Evolutionary conservation across 495 filamentous ascomycete genomes (phyloP).

Genomic region (Elasticomyces elasticus): DNA sequence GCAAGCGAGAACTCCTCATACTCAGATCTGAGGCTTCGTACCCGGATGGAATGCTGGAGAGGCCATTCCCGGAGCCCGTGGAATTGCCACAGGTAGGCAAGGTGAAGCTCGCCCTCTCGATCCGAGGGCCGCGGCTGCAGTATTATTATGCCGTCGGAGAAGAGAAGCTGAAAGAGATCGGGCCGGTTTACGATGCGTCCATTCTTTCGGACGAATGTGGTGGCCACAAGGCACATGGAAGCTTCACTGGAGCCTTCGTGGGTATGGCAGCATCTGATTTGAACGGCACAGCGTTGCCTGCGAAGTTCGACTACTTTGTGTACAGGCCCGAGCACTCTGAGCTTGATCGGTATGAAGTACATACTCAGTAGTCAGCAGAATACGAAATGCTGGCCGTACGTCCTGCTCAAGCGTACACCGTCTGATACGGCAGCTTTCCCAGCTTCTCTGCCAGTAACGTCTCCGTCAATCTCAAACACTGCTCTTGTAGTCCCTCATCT

Average conservation of each 20-base stretch:
- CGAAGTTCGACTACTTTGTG: slow-evolving; percentile 7
- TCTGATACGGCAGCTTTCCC: slow-evolving; percentile 13
- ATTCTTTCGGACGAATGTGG: slow-evolving; percentile 5
- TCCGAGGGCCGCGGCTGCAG: slow-evolving; percentile 1
- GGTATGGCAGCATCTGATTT: slow-evolving; percentile 1
- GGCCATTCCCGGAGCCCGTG: not conserved
- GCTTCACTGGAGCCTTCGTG: slow-evolving; percentile 5
- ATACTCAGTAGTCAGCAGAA: not conserved
- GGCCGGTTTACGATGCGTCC: slow-evolving; percentile 4
- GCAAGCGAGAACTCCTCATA: slow-evolving; percentile 1
- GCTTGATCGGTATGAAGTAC: slow-evolving; percentile 2
- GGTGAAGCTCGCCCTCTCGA: slow-evolving; percentile 3
- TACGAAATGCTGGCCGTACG: too few species aligned
- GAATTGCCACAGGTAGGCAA: not conserved
- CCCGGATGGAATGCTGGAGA: not conserved
- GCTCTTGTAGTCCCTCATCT: slow-evolving; percentile 32
- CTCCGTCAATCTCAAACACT: slow-evolving; percentile 36
- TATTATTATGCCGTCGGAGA: slow-evolving; percentile 1
- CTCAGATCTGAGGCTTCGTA: not conserved
- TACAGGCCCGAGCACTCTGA: not conserved
- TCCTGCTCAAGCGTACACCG: slow-evolving; percentile 4
- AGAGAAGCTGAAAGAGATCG: slow-evolving; percentile 4
- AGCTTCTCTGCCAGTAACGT: slow-evolving; percentile 33
- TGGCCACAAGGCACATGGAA: not conserved
- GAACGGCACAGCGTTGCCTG: not conserved